Base-by-base conservation (phyloP, 2,329 filamentous ascomycete genomes). In the Fusarium falciforme region DNA sequence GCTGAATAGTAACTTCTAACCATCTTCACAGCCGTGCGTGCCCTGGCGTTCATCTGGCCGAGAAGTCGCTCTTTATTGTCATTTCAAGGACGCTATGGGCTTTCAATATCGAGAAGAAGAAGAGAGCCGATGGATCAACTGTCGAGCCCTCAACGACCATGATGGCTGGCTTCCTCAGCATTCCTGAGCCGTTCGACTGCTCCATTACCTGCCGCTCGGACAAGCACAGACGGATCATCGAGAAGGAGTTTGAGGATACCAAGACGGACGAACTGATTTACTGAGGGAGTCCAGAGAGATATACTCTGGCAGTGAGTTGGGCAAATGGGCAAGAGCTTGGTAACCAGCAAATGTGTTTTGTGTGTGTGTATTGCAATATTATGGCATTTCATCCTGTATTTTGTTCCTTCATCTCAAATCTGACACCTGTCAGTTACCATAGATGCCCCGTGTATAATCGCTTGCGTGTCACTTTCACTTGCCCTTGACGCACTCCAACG, bases 41-140 rank as follows among this genome's bases (percentile, higher is more conserved):
- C 20, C 67, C 64, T 11, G 70, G 70, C 1, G 59, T 70, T 29
- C 70, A 72, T 33, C 33, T 72, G 22, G 70, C 70, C 10, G 67
- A 72, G 25, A 70, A 67, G 29, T 67, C 64, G 1, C 40, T 72
- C 7, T 72, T 72, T 40, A 67, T 72, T 12, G 61, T 59, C 14
- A 70, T 72, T 16, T 65, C 70, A 1, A 52, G 70, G 6, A 65
- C 36, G 6, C 58, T 72, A 2, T 72, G 70, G 70, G 70, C 61
- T 2, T 72, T 72, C 54, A 65, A 70, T 14, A 72, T 72, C 12
- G 29, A 35, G 27, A 66, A 64, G 61, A 70, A 64, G 20, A 47
- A 7, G 4, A 42, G 12, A 6, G 1, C 33, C 9, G 64, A 70
- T 16, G 70, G 67, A 4, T 55, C 44, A 5, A 38, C 55, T 16